Percentiles rank a stretch among this genome's conserved stretches.
phyloP scores from a whole-genome alignment of 305 asterid genomes.

The Rubia tinctorum region DNA sequence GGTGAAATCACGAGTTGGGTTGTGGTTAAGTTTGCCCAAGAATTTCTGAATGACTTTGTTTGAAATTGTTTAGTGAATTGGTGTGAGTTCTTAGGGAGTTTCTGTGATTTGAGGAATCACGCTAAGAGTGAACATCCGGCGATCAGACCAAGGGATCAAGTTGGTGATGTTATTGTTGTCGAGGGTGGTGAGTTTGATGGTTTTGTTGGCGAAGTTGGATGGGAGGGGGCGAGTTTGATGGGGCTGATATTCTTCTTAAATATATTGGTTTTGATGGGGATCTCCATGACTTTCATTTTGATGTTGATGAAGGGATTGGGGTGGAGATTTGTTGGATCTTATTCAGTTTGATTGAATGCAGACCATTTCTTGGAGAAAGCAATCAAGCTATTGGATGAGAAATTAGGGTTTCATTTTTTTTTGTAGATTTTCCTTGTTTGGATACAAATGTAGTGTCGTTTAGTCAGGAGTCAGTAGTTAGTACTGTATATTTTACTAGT shows the following conservation, averaged over 20 bases:
- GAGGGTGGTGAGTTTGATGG: neutral
- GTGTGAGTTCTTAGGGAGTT: neutral
- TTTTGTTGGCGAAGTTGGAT: neutral
- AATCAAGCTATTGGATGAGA: neutral
- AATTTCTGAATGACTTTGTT: neutral
- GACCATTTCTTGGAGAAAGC: neutral
- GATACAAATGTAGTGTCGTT: neutral
- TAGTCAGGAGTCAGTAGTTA: neutral
- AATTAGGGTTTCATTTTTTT: no score
- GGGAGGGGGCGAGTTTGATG: neutral
- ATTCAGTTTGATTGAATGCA: neutral
- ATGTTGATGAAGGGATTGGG: no score
- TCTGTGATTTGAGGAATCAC: neutral
- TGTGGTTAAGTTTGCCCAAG: neutral
- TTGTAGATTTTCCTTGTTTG: neutral
- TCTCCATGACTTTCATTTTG: neutral
- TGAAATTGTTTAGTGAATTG: neutral
- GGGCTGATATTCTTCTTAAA: neutral
- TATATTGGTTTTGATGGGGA: neutral
- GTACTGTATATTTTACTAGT: no score
- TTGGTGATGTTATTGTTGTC: neutral
- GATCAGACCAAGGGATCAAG: neutral
- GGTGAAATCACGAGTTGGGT: neutral
- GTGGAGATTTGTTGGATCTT: neutral
- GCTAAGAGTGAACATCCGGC: neutral